Conservation (phyloP, 2,329 filamentous ascomycete species). For the Fusarium xyrophilum region DNA sequence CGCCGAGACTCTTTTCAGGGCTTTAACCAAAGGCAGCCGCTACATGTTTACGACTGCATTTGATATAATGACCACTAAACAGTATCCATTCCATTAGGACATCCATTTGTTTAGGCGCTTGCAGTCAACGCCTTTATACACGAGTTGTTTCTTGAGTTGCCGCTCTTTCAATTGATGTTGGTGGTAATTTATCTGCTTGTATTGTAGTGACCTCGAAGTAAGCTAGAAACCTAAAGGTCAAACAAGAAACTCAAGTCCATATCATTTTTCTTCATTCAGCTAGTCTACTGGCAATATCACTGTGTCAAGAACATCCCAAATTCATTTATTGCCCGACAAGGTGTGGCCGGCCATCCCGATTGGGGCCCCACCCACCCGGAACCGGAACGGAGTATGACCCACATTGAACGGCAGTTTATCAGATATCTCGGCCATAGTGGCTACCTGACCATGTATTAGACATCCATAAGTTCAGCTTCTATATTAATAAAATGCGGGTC, state of each 20-base stretch:
- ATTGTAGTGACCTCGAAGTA: background rate
- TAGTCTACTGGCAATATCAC: background rate
- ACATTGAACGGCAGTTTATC: background rate
- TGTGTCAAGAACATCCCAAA: background rate
- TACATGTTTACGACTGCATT: background rate
- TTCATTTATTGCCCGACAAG: background rate
- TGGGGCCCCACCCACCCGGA: background rate
- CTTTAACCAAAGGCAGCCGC: background rate
- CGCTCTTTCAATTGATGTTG: background rate
- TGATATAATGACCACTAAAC: background rate
- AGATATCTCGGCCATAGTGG: background rate
- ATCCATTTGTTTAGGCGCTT: background rate
- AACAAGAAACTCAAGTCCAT: background rate
- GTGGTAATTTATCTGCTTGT: background rate
- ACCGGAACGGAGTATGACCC: background rate
- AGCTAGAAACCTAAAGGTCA: background rate
- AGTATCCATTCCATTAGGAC: background rate
- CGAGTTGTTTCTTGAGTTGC: background rate
- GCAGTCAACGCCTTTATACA: background rate
- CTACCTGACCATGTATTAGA: background rate
- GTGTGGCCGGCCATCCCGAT: background rate
- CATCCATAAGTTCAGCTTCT: background rate
- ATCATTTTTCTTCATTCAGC: background rate
- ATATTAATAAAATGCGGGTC: background rate
- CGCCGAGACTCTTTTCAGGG: background rate